Evolutionary conservation across 2,329 filamentous ascomycete genomes (phyloP).

Genomic region (Hypoxylon sp.): DNA sequence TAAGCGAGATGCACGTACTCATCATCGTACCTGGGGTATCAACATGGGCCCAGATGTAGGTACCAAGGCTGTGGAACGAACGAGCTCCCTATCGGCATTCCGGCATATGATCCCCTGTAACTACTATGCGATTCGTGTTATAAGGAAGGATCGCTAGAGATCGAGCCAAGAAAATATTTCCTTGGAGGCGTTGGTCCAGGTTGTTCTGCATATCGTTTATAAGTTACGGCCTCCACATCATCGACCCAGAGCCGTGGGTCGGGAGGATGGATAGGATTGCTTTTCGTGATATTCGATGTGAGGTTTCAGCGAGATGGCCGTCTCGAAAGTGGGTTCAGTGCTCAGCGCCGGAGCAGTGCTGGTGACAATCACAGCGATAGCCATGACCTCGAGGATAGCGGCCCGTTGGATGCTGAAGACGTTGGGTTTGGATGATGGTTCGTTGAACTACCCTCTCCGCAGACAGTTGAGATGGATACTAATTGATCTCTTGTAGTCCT

Average conservation of each 20-base stretch:
- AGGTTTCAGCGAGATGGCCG: slow-evolving; percentile 18
- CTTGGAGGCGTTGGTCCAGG: background rate
- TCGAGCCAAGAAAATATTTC: slow-evolving; percentile 6
- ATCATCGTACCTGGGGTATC: slow-evolving; percentile 2
- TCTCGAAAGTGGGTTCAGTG: slow-evolving; percentile 13
- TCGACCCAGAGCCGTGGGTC: slow-evolving; percentile 18
- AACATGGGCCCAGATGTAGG: slow-evolving; percentile 10
- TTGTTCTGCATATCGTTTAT: slow-evolving; percentile 20
- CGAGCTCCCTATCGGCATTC: slow-evolving; percentile 6
- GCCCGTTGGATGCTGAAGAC: slow-evolving; percentile 38
- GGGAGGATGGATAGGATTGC: slow-evolving; percentile 21
- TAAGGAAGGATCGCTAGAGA: slow-evolving; percentile 20
- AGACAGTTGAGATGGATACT: background rate
- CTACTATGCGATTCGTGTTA: slow-evolving; percentile 8
- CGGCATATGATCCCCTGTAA: slow-evolving; percentile 23
- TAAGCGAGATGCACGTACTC: slow-evolving; percentile 6
- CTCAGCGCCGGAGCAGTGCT: slow-evolving; percentile 29
- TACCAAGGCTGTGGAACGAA: slow-evolving; percentile 26
- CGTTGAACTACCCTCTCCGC: slow-evolving; percentile 12
- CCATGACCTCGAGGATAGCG: slow-evolving; percentile 30
- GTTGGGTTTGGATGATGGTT: slow-evolving; percentile 45
- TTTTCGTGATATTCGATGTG: slow-evolving; percentile 8
- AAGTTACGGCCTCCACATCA: slow-evolving; percentile 10
- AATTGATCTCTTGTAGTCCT: slow-evolving; percentile 32
- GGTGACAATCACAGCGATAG: slow-evolving; percentile 32